Base-by-base conservation (phyloP, 2,329 filamentous ascomycete genomes). In the Cytospora paraplurivora region DNA sequence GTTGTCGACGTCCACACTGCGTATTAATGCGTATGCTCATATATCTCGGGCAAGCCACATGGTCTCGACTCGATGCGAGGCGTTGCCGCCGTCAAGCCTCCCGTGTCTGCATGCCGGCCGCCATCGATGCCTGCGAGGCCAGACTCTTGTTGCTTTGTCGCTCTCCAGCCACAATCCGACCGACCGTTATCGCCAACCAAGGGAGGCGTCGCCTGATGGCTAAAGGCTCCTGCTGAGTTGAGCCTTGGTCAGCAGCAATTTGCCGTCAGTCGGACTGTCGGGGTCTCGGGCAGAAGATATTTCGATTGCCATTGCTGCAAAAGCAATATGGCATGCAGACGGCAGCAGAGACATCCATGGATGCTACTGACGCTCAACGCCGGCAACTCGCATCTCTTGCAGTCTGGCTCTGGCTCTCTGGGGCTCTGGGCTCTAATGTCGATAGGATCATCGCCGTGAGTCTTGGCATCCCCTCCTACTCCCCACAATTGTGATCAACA, bases 1-100 rank as follows among this genome's bases (percentile, higher is more conserved):
- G 34, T 50, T 35, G 34, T 50, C 38, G 52, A 51, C 62, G 53
- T 64, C 64, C 57, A 27, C 27, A 27, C 27, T 27, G 27, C 27
- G 27, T 27, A 54, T 51, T 37, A 8, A 17, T 44, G 15, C 41
- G 41, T 19, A 55, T 51, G 54, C 44, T 64, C 62, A 62, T 66
- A 41, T 66, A 66, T 62, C 62, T 66, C 62, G 57, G 27, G 62
- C 64, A 66, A 63, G 62, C 64, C 64, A 66, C 62, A n/a, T 47
- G 37, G 54, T 37, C 38, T 47, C 50, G 34, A 56, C 34, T 57
- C 49, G 35, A 17, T 34, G 50, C 56, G 50, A 50, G 33, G 61
- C 56, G 12, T 44, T 64, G n/a, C 62, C 44, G 54, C 19, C 19
- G 54, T 53, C 62, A 56, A 57, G 50, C 49, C 50, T 47, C 51